A percentile compares a stretch with the other conserved stretches of the same genome.
These are phyloP conservation scores for Candida berthetii DNA, from an alignment of 805 yeast genomes.

Conservation along the genomic window DNA sequence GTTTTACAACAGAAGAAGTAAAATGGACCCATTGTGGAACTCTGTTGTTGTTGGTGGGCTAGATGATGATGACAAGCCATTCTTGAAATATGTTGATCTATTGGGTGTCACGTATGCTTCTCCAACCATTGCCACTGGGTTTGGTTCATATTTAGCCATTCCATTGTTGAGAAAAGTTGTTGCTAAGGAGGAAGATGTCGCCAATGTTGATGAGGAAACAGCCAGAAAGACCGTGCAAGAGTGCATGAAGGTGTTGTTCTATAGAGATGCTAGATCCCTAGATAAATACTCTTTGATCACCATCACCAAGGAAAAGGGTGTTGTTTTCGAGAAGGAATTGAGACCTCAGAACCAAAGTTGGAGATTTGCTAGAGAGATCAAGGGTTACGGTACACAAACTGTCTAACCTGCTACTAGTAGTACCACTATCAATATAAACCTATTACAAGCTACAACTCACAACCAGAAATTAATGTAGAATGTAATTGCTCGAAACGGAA, in stretches of 20 bases:
- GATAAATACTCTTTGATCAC: constrained; percentile 82
- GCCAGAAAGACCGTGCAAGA: constrained; percentile 76
- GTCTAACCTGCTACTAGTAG: too few species aligned
- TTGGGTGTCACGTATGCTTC: constrained; percentile 88
- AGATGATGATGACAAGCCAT: constrained; percentile 63
- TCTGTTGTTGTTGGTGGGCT: constrained; percentile 88
- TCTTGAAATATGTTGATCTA: constrained; percentile 81
- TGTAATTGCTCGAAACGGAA: too few species aligned
- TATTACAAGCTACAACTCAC: too few species aligned
- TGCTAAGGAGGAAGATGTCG: constrained; percentile 72
- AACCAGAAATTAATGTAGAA: too few species aligned
- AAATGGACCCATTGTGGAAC: constrained; percentile 97
- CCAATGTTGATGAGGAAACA: constrained; percentile 59
- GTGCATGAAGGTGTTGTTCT: constrained; percentile 90
- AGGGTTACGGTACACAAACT: constrained; percentile 81
- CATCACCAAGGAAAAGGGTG: constrained; percentile 55
- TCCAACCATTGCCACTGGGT: constrained; percentile 91
- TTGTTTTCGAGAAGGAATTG: constrained; percentile 59
- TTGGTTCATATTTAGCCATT: constrained; percentile 90
- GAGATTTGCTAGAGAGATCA: constrained; percentile 84
- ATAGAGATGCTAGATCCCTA: constrained; percentile 92
- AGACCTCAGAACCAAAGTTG: constrained; percentile 75
- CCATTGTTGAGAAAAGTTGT: constrained; percentile 85
- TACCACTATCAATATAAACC: too few species aligned
- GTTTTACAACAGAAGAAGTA: constrained; percentile 80